Percentiles rank a stretch among this genome's conserved stretches.
Conservation (phyloP, 163 green algal genomes). For the Volvox carteri region DNA sequence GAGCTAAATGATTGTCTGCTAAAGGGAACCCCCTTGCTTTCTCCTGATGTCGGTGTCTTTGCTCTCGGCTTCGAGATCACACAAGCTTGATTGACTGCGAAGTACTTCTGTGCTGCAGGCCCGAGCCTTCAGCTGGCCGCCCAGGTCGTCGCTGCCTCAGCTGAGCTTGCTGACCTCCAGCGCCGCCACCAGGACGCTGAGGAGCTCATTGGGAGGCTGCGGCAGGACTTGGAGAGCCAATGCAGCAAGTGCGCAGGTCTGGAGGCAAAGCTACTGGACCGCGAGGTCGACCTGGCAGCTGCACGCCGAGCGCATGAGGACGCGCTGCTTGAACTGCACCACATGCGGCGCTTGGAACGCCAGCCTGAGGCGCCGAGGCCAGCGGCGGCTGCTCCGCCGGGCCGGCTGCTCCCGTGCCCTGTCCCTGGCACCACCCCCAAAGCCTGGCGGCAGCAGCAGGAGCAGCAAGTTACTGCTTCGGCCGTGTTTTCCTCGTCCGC, state of each 20-base stretch:
- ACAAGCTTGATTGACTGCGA: too few species aligned
- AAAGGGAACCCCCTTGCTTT: too few species aligned
- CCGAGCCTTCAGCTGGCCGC: too few species aligned
- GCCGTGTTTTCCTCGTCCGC: not conserved
- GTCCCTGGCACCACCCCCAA: too few species aligned
- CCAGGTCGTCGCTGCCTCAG: not conserved
- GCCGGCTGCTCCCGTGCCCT: too few species aligned
- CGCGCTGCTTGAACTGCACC: not conserved
- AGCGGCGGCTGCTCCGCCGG: not conserved
- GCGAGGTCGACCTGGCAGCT: not conserved
- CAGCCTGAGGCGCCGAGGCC: not conserved
- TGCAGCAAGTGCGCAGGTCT: not conserved
- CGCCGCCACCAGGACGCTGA: slow-evolving; percentile 28
- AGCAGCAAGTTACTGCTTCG: not conserved
- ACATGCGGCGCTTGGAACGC: not conserved
- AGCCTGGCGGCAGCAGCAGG: not conserved
- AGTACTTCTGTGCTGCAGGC: too few species aligned
- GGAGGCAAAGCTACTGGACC: slow-evolving; percentile 10
- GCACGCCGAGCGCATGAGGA: not conserved
- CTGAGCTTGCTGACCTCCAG: slow-evolving; percentile 20
- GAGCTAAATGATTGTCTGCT: too few species aligned
- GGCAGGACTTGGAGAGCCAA: not conserved
- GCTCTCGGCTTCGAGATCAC: too few species aligned
- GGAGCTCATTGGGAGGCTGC: slow-evolving; percentile 23
- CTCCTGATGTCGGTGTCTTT: too few species aligned